Evolutionary conservation across 306 rosid genomes (phyloP).

Genomic region (Trifolium subterraneum): DNA sequence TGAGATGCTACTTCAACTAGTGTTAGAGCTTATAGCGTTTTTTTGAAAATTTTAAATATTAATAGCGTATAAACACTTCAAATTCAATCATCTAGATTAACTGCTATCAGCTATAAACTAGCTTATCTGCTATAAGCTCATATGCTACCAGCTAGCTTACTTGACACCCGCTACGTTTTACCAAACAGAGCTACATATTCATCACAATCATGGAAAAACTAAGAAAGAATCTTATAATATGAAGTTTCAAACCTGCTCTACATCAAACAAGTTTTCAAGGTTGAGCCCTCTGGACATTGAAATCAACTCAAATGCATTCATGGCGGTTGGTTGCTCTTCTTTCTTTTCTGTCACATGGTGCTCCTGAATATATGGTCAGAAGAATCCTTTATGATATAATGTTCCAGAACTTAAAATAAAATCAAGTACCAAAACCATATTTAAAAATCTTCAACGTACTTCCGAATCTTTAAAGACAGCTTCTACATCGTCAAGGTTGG

Average conservation of each 20-base stretch:
- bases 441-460: constrained; percentile 61
- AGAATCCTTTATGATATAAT: constrained; percentile 38
- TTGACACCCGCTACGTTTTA: neutral
- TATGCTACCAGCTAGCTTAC: neutral
- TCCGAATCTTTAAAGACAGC: constrained; percentile 95
- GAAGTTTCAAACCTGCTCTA: constrained; percentile 72
- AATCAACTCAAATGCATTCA: constrained; percentile 95
- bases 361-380: constrained; percentile 64
- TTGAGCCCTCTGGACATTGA: constrained; percentile 97
- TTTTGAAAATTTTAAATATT: no score
- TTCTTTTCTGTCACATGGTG: constrained; percentile 91
- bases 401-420: constrained; percentile 30
- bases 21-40: no score
- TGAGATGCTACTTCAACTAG: no score
- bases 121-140: no score
- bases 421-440: constrained; percentile 14
- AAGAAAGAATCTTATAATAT: constrained; percentile 25
- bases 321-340: constrained; percentile 91
- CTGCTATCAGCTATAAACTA: neutral
- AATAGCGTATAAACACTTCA: neutral
- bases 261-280: constrained; percentile 88
- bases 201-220: constrained; percentile 11
- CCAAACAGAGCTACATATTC: constrained; percentile 1
- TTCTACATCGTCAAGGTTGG: constrained; percentile 92
- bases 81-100: neutral